Base-by-base conservation (phyloP, 371 early-diverging fungal species). In the Rhizopus delemar region DNA sequence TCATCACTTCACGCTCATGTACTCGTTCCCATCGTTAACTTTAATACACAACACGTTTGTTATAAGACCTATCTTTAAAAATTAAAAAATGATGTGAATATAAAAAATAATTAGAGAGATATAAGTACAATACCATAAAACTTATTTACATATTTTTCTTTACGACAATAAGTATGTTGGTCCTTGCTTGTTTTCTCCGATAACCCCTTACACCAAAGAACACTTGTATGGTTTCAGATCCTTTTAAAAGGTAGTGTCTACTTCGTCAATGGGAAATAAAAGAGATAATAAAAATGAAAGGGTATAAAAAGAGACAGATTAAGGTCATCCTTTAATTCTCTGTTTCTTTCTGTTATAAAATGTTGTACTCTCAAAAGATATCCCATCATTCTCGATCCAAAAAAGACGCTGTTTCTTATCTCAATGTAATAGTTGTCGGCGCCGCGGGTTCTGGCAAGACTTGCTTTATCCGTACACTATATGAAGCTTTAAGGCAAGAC, bases 391-490 rank as follows among this genome's bases (percentile, higher is more conserved):
- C 56, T 8, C 55, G 59, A 32, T 69, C 71, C 33, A 73, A 70
- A 43, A 79, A 69, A 52, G 68, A 80, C 6, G 33, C 60, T 0
- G 38, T 79, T 46, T 74, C 80, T 13, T 77, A 85, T 60, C 56
- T 87, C n/a, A 87, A 87, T 53, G 52, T 87, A 32, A 86, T 87
- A 83, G 78, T 88, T 12, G 86, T 86, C 6, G 93, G 93, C 50
- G 75, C 84, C 58, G 57, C 74, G 32, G 84, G 86, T 15, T 80
- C 86, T 5, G 94, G 94, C 56, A 93, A 93, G 74, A 85, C 91
- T 13, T 77, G 90, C 28, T 92, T 93, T 67, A 73, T 95, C 34
- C 79, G 89, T 33, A 92, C 93, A 11, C 75, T 96, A 41, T 90
- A 81, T 69, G 88, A 88, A 32, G 59, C 68, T 3, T 43, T 74